Conservation (phyloP, 1,284 basidiomycete genomes). For the Ustilago crameri region DNA sequence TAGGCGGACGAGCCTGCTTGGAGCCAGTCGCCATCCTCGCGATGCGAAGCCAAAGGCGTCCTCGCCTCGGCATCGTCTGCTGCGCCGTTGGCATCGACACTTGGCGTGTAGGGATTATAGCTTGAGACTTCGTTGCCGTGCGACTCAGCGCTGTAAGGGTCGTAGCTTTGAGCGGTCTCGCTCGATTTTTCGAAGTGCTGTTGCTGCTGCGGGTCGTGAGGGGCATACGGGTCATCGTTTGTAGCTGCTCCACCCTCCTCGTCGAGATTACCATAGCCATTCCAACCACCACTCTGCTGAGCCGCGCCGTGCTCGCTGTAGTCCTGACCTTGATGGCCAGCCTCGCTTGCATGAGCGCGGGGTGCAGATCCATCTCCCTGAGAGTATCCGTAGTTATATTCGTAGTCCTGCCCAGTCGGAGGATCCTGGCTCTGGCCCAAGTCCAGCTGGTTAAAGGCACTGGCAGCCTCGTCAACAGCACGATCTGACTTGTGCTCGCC, state of each 20-base stretch:
- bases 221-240: constrained; percentile 13
- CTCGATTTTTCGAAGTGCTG: background rate
- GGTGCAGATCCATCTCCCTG: constrained; percentile 11
- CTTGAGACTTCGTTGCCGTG: background rate
- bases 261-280: constrained; percentile 11
- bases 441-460: constrained; percentile 21
- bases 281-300: constrained; percentile 19
- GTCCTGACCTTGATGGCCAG: constrained; percentile 6
- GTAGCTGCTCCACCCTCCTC: constrained; percentile 4
- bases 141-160: constrained; percentile 9
- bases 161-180: constrained; percentile 7
- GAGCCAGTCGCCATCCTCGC: constrained; percentile 27
- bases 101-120: constrained; percentile 8
- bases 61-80: constrained; percentile 13
- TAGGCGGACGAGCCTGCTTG: constrained; percentile 5
- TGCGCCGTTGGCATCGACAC: constrained; percentile 1
- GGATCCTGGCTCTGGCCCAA: constrained; percentile 10
- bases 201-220: constrained; percentile 8
- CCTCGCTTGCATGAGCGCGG: background rate
- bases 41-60: constrained; percentile 26
- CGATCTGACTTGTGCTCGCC: background rate
- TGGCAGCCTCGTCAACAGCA: constrained; percentile 21
- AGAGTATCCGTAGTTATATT: constrained; percentile 7
- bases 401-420: background rate
- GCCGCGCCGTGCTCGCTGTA: background rate